Base-by-base conservation (phyloP, 441 rosid species). In the Theobroma grandiflorum region DNA sequence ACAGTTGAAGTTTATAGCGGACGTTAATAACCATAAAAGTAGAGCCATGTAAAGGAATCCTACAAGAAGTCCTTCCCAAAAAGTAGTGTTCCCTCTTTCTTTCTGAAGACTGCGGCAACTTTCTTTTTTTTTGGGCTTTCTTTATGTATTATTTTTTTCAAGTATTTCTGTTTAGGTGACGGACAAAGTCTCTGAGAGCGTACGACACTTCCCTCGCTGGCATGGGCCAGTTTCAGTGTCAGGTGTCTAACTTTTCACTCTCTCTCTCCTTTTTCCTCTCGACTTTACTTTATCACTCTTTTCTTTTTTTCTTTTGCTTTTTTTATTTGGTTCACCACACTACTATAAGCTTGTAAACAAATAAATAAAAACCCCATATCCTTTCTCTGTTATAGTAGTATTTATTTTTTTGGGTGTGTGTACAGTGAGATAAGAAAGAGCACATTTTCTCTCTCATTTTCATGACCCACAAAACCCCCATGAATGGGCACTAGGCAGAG, bases 151-250 rank as follows among this genome's bases (percentile, higher is more conserved):
- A 5, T 8, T 58, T 68, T 42, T 15, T 18, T 26, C 10, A 15
- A 9, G 15, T 22, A 59, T 9, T 49, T 72, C 20, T 26, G 22
- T 47, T 64, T 72, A 22, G 64, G 53, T 66, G 14, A 68, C 76
- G 52, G 33, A 47, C 66, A 75, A 26, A 59, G 37, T 31, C 64
- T 40, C 35, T 57, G 43, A 26, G 63, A 42, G 52, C 35, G 72
- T 79, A 72, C 72, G 52, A 10, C 8, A 40, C 40, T 75, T 43
- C 71, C 72, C 76, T 50, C 77, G 81, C 87, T 86, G 91, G 84
- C 89, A 86, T 88, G 86, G 87, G 79, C 86, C 85, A 82, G 78
- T 81, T 7, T 80, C 74, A 77, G 62, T 86, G 85, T 83, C 87
- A 74, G 81, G 82, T 74, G 82, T 65, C 53, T n/a, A 37, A 76